These are phyloP conservation scores for Excoecaria agallocha DNA, from an alignment of 345 rosid genomes.

Conservation along the genomic window DNA sequence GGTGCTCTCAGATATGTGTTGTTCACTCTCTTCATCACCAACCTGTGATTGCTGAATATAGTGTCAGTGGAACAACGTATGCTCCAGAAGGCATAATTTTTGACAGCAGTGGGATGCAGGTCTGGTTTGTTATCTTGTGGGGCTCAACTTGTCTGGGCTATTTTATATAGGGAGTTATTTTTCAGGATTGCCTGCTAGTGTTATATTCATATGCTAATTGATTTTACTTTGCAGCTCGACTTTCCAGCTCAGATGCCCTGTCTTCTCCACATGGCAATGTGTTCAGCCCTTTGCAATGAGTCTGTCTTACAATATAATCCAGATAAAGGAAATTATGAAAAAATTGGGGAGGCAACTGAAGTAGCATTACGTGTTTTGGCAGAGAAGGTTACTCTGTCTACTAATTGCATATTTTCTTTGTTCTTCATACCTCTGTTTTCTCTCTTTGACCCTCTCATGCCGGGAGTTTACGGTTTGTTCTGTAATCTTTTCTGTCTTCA, in stretches of 20 bases:
- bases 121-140: conserved; percentile 29
- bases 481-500: conserved; percentile 10
- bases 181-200: neutral
- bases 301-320: conserved; percentile 94
- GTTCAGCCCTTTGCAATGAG: conserved; percentile 96
- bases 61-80: conserved; percentile 89
- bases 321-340: conserved; percentile 82
- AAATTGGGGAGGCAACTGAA: conserved; percentile 99
- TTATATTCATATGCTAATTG: conserved; percentile 20
- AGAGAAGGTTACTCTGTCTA: conserved; percentile 68
- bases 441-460: neutral
- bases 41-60: conserved; percentile 64
- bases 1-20: conserved; percentile 68
- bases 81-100: conserved; percentile 91
- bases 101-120: conserved; percentile 69
- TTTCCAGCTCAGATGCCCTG: conserved; percentile 89
- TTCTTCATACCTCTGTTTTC: neutral
- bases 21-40: conserved; percentile 68
- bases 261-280: conserved; percentile 91
- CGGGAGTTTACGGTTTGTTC: conserved; percentile 1
- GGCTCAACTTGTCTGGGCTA: neutral
- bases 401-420: conserved; percentile 1
- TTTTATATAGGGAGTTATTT: neutral
- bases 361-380: conserved; percentile 93
- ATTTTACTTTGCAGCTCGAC: conserved; percentile 64